Evolutionary conservation across 306 rosid species (phyloP).

Genomic region (Astragalus membranaceus): DNA sequence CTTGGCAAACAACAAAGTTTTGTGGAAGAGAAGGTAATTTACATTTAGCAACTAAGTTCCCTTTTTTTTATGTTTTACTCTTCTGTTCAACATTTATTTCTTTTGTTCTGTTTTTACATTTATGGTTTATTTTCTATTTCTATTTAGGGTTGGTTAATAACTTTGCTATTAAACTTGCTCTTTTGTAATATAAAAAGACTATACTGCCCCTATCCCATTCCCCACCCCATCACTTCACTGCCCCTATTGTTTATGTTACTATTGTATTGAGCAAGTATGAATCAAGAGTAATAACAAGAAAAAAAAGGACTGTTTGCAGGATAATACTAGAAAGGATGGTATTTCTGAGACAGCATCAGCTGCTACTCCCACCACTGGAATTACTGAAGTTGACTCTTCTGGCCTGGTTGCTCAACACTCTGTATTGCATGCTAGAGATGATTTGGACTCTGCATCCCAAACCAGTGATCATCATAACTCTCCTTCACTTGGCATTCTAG

Average conservation of each 20-base stretch:
- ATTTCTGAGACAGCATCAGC: constrained; percentile 18
- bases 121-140: not conserved
- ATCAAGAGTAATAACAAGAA: not conserved
- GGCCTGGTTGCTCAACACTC: not conserved
- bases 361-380: constrained; percentile 11
- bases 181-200: not conserved
- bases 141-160: not conserved
- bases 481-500: constrained; percentile 7
- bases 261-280: too few relatives aligned
- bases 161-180: not conserved
- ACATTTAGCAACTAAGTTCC: not conserved
- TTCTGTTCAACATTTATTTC: not conserved
- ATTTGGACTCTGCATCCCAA: constrained; percentile 14
- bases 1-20: constrained; percentile 25
- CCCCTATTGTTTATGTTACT: not conserved
- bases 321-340: constrained; percentile 5
- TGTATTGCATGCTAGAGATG: not conserved
- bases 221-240: too few relatives aligned
- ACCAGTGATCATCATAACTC: constrained; percentile 15
- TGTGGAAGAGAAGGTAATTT: constrained; percentile 19
- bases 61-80: not conserved
- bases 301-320: constrained; percentile 12
- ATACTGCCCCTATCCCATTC: too few relatives aligned
- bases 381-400: constrained; percentile 27
- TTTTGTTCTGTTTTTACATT: not conserved